Evolutionary conservation across 331 rosid species (phyloP).

Genomic region (Acacia concinna): DNA sequence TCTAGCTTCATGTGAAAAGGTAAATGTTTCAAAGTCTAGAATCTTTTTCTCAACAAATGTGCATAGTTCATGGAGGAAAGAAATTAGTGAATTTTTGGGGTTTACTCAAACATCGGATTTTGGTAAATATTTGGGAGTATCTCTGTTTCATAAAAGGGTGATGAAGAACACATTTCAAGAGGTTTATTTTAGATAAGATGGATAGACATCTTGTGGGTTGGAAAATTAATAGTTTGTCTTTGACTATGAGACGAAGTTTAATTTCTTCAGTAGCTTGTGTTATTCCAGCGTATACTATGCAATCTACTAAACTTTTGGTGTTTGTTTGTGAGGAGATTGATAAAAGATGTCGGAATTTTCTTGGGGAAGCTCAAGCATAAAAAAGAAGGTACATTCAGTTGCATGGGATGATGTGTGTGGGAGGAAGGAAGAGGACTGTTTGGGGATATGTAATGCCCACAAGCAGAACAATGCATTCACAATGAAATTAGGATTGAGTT

Average conservation of each 20-base stretch:
- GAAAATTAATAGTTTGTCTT: neutral
- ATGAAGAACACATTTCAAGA: fast-evolving
- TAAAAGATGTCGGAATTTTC: too few species aligned
- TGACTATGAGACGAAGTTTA: fast-evolving
- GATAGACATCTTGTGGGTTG: fast-evolving
- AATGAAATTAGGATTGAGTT: neutral
- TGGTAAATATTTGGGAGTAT: neutral
- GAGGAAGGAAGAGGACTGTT: neutral
- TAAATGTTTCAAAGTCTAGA: too few species aligned
- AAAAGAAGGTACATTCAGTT: neutral
- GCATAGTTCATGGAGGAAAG: too few species aligned
- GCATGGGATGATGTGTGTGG: neutral
- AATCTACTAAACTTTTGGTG: too few species aligned
- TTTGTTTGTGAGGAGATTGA: neutral
- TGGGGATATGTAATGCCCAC: neutral
- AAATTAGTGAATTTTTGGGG: too few species aligned
- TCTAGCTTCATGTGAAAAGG: too few species aligned
- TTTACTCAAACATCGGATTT: too few species aligned
- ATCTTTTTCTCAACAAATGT: too few species aligned
- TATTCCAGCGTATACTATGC: neutral
- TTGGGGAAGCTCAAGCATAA: neutral
- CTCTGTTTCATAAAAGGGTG: neutral
- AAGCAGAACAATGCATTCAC: neutral
- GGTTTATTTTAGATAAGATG: too few species aligned
- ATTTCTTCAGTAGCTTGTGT: neutral